Base-by-base conservation (phyloP, 2,329 filamentous ascomycete species). In the Nemania sp. region DNA sequence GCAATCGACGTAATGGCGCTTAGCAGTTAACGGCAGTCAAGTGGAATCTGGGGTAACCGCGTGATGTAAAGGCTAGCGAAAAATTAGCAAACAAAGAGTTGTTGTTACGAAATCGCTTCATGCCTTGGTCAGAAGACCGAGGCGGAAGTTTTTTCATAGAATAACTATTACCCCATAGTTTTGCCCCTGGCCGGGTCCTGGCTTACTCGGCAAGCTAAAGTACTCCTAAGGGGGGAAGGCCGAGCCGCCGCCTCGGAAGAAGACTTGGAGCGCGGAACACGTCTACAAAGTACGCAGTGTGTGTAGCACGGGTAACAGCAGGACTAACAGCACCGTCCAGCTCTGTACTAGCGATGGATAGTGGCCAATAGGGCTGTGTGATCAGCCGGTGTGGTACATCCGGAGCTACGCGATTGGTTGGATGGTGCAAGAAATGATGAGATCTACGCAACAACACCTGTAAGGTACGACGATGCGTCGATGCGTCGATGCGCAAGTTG, bases 101-200 rank as follows among this genome's bases (percentile, higher is more conserved):
- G 63, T 42, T 45, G 66, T 72, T 71, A 71, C 69, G 69, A 69
- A 69, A 72, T 71, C 64, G 69, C 64, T 60, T 58, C 45, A 59
- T 50, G 55, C 32, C 20, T 57, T 56, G 62, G 66, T 71, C 69
- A 70, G 68, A 63, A 60, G 69, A 68, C 55, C 63, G 45, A 53
- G 43, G 45, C 60, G 20, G 20, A 54, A 65, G 62, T 70, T 70
- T 71, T n/a, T 64, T 55, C 57, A 68, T 71, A 67, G 58, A 67
- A 66, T 72, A 72, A 72, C 59, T 40, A 71, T 72, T 72, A 72
- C 70, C 70, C 70, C 69, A 72, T 72, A 71, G 69, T 66, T 71
- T n/a, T 72, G 64, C 65, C 64, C 64, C 64, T 63, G 57, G 54
- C 21, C 54, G 21, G 43, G 35, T 18, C 54, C 52, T 56, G 42